phyloP scores from a whole-genome alignment of 371 early-diverging fungal genomes.

The Apophysomyces variabilis region DNA sequence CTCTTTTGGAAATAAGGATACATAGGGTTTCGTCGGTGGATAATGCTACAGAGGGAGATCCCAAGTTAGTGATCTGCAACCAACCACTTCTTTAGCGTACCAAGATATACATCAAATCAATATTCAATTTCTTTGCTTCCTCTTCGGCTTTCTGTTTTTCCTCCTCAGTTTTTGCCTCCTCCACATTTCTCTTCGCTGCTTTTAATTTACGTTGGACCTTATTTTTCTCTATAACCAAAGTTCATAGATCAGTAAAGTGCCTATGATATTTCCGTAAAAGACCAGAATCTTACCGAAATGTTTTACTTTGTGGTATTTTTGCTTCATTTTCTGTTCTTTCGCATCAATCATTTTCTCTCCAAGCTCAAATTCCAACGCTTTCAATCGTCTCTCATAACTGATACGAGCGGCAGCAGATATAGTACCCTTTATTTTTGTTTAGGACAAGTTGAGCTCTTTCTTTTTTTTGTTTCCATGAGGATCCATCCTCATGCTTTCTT shows the following conservation, averaged over 20 bases:
- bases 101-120: slow-evolving; percentile 32
- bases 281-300: slow-evolving; percentile 38
- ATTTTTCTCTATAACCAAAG: slow-evolving; percentile 34
- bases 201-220: slow-evolving; percentile 42
- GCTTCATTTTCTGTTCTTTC: slow-evolving; percentile 29
- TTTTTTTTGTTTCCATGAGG: not conserved
- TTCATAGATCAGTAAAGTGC: too few species aligned
- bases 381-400: slow-evolving; percentile 36
- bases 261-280: too few species aligned
- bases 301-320: slow-evolving; percentile 41
- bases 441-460: not conserved
- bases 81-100: slow-evolving; percentile 15
- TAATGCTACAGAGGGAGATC: slow-evolving; percentile 23
- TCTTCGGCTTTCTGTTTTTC: slow-evolving; percentile 22
- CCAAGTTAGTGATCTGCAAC: not conserved
- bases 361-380: slow-evolving; percentile 35
- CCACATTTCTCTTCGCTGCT: slow-evolving; percentile 17
- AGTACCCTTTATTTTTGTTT: slow-evolving; percentile 10
- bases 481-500: too few species aligned
- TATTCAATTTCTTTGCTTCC: slow-evolving; percentile 20
- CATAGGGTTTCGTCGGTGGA: slow-evolving; percentile 42
- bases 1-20: slow-evolving; percentile 35
- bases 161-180: slow-evolving; percentile 24
- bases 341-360: slow-evolving; percentile 43
- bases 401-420: slow-evolving; percentile 27